phyloP scores from a whole-genome alignment of 768 basidiomycete species.

The Paxillus involutus region DNA sequence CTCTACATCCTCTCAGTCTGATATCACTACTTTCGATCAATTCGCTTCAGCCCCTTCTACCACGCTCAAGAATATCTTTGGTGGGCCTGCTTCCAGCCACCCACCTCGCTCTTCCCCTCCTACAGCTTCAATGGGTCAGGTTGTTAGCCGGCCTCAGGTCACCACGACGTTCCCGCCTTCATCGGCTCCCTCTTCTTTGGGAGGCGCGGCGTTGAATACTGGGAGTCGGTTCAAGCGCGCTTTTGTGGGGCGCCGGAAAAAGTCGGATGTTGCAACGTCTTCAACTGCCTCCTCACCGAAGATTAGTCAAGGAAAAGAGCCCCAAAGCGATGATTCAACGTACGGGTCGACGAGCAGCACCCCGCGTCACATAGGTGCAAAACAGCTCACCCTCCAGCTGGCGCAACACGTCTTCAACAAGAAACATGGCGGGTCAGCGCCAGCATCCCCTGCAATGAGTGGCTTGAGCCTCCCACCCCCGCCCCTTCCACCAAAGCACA shows the following conservation, averaged over 20 bases:
- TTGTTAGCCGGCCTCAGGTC: slow-evolving; percentile 33
- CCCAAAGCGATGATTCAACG: slow-evolving; percentile 16
- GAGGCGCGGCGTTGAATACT: slow-evolving; percentile 16
- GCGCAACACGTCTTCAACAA: slow-evolving; percentile 49
- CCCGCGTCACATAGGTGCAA: slow-evolving; percentile 28
- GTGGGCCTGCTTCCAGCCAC: slow-evolving; percentile 24
- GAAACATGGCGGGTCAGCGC: slow-evolving; percentile 29
- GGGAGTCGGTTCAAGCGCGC: slow-evolving; percentile 32
- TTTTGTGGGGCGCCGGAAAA: slow-evolving; percentile 33
- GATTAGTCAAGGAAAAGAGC: slow-evolving; percentile 21
- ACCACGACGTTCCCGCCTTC: slow-evolving; percentile 23
- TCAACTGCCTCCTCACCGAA: slow-evolving; percentile 17
- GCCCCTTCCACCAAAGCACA: slow-evolving; percentile 40
- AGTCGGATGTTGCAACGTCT: slow-evolving; percentile 20
- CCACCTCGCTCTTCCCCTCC: slow-evolving; percentile 26
- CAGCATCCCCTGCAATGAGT: slow-evolving; percentile 33
- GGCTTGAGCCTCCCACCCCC: slow-evolving; percentile 31
- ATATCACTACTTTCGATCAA: slow-evolving; percentile 45
- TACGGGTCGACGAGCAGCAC: slow-evolving; percentile 8
- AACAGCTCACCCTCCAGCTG: slow-evolving; percentile 40
- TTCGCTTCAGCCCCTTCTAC: slow-evolving; percentile 34
- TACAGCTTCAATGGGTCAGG: slow-evolving; percentile 33
- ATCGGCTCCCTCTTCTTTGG: slow-evolving; percentile 25
- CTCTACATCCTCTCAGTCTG: slow-evolving; percentile 38
- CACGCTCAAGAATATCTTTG: slow-evolving; percentile 34